A percentile compares a stretch with the other conserved stretches of the same genome.
Conservation (phyloP, 2,329 filamentous ascomycete species). For the Cladobotryum mycophilum region DNA sequence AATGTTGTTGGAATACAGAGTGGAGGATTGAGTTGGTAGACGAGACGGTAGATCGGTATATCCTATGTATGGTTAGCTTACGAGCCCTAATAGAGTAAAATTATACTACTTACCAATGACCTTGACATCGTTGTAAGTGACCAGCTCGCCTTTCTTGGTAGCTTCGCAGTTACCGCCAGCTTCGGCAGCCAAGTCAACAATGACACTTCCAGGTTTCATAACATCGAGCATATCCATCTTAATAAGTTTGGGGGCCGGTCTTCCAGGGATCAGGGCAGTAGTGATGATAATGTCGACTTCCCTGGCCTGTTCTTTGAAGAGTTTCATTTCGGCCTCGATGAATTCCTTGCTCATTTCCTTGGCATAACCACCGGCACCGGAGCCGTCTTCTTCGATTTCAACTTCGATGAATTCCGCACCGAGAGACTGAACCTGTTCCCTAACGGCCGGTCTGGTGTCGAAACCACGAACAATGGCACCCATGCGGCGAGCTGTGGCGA, state of each 20-base stretch:
- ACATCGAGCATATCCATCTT: slow-evolving; percentile 71
- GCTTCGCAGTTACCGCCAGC: slow-evolving; percentile 83
- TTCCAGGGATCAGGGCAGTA: slow-evolving; percentile 84
- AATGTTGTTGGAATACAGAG: slow-evolving; percentile 89
- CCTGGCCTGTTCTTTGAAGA: slow-evolving; percentile 79
- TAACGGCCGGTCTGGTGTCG: slow-evolving; percentile 80
- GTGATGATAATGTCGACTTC: slow-evolving; percentile 93
- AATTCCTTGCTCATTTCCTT: slow-evolving; percentile 95
- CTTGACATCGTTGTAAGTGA: slow-evolving; percentile 70
- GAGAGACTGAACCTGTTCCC: slow-evolving; percentile 84
- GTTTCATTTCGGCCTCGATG: slow-evolving; percentile 85
- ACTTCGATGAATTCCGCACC: slow-evolving; percentile 89
- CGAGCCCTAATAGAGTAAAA: slow-evolving; percentile 12
- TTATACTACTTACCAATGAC: slow-evolving; percentile 59
- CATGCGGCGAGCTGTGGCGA: slow-evolving; percentile 77
- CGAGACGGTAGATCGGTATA: slow-evolving; percentile 86
- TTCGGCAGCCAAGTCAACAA: slow-evolving; percentile 84
- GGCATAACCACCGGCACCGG: slow-evolving; percentile 78
- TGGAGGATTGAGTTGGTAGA: slow-evolving; percentile 82
- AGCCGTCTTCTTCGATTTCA: slow-evolving; percentile 75
- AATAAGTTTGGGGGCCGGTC: slow-evolving; percentile 75
- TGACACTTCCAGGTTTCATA: slow-evolving; percentile 85
- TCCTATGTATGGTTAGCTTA: slow-evolving; percentile 33
- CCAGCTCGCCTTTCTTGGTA: slow-evolving; percentile 66
- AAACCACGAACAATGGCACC: slow-evolving; percentile 87